Evolutionary conservation across 352 stramenopile species (phyloP), one percentile per base, ranked within the genome.

Genomic region (Phytophthora foliorum): DNA sequence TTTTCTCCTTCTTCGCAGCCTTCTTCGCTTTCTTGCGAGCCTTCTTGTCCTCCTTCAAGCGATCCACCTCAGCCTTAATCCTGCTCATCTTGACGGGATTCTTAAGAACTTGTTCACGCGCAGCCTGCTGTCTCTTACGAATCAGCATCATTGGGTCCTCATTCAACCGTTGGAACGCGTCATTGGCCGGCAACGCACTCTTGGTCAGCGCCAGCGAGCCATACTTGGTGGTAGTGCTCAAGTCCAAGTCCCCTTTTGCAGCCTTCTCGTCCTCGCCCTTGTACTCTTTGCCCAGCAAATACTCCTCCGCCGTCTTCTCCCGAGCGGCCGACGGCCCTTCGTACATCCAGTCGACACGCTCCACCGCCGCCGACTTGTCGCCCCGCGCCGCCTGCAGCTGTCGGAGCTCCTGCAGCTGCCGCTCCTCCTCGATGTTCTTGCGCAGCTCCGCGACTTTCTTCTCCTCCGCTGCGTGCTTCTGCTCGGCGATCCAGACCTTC

Each of bases 71-170:
- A 9, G 84, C 86, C 57, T 94, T 90, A 59, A 97, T 98, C 59
- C 77, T 88, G 45, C 80, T 89, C 89, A 95, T 96, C 66, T 98
- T 96, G 39, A 97, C 90, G 7, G 97, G 84, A 63, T 92, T 93
- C 73, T 97, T 97, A 29, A 97, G 57, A 10, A 97, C 90, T 74
- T 81, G 94, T 76, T 92, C 92, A 61, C 84, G 74, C 79, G 84
- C 77, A 66, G 72, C 65, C 71, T 88, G 80, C 83, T 97, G 88
- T 36, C 89, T 80, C 53, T 89, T 93, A n/a, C 84, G 81, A 36
- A 99, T 98, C 17, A 96, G 64, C 86, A 98, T 98, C 94, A 99
- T 98, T 2, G 97, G 97, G 78, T 99, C 97, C 67, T 99, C 97
- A 32, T 98, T 91, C 27, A 98, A 75, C 21, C 97, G 72, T 46